phyloP scores from a whole-genome alignment of 2,329 filamentous ascomycete genomes.

The Epichloe bromicola region DNA sequence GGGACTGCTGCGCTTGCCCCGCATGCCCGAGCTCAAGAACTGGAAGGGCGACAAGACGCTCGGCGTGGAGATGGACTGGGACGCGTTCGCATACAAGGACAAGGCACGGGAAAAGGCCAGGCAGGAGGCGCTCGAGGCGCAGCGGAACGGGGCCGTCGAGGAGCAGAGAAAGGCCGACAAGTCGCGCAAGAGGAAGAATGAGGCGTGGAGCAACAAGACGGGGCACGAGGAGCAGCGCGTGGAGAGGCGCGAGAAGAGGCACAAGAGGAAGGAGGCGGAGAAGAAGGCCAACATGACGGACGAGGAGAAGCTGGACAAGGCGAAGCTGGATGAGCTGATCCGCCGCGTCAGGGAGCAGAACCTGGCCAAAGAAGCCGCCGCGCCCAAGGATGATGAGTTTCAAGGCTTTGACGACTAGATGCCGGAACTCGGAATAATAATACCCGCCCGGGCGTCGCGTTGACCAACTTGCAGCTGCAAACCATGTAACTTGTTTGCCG shows the following conservation, averaged over 20 bases:
- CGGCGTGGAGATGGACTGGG: slow-evolving; percentile 52
- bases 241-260: slow-evolving; percentile 50
- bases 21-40: slow-evolving; percentile 78
- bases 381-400: slow-evolving; percentile 37
- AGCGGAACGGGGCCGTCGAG: slow-evolving; percentile 24
- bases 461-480: too few species aligned
- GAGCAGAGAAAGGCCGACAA: slow-evolving; percentile 27
- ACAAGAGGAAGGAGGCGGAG: slow-evolving; percentile 50
- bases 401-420: slow-evolving; percentile 41
- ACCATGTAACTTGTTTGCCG: too few species aligned
- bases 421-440: slow-evolving; percentile 9
- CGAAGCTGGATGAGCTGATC: slow-evolving; percentile 51
- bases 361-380: slow-evolving; percentile 24
- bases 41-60: slow-evolving; percentile 57
- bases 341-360: slow-evolving; percentile 49
- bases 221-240: slow-evolving; percentile 52
- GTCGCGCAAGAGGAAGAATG: slow-evolving; percentile 46
- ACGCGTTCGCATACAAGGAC: slow-evolving; percentile 57
- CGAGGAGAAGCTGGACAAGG: slow-evolving; percentile 50
- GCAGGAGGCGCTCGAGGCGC: slow-evolving; percentile 39
- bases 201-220: slow-evolving; percentile 61
- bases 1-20: slow-evolving; percentile 76
- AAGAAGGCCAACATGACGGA: slow-evolving; percentile 54
- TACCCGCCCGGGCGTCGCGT: slow-evolving; percentile 9
- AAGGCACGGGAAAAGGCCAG: slow-evolving; percentile 56